Evolutionary conservation across 2,329 filamentous ascomycete genomes (phyloP).

Genomic region (Coniochaeta ligniaria): DNA sequence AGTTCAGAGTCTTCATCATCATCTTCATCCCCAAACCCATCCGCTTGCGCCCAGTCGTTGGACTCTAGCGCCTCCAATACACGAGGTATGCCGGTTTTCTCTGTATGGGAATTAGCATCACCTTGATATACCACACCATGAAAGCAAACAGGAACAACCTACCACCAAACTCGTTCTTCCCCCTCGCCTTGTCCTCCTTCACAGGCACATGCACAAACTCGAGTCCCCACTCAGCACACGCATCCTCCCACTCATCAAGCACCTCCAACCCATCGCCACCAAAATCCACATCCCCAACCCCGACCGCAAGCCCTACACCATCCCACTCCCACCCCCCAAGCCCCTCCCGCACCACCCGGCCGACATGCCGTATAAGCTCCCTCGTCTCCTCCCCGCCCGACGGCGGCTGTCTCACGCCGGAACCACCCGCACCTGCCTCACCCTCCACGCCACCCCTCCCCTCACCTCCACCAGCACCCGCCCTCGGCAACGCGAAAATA

Average conservation of each 20-base stretch:
- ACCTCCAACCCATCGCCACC: slow-evolving; percentile 22
- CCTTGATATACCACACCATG: neutral
- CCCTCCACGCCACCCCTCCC: neutral
- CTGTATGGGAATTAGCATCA: slow-evolving; percentile 26
- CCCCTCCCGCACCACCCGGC: slow-evolving; percentile 46
- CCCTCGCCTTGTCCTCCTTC: neutral
- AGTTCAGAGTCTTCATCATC: slow-evolving; percentile 23
- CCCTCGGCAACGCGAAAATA: slow-evolving; percentile 33
- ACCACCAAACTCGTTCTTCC: slow-evolving; percentile 54
- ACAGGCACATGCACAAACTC: slow-evolving; percentile 50
- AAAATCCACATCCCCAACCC: slow-evolving; percentile 27
- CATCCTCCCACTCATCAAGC: slow-evolving; percentile 54
- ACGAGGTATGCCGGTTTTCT: slow-evolving; percentile 51
- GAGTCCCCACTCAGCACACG: slow-evolving; percentile 47
- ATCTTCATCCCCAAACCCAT: slow-evolving; percentile 1
- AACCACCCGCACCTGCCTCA: slow-evolving; percentile 9
- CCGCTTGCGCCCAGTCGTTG: slow-evolving; percentile 51
- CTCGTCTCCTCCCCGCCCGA: slow-evolving; percentile 16
- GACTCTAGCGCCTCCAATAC: slow-evolving; percentile 55
- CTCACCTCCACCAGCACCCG: neutral
- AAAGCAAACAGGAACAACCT: slow-evolving; percentile 14
- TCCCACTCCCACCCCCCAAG: slow-evolving; percentile 59
- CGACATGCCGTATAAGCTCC: slow-evolving; percentile 43
- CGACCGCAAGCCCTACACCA: slow-evolving; percentile 53
- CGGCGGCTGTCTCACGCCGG: slow-evolving; percentile 7